Conservation (phyloP, 2,329 filamentous ascomycete species). For the Diplodia intermedia region DNA sequence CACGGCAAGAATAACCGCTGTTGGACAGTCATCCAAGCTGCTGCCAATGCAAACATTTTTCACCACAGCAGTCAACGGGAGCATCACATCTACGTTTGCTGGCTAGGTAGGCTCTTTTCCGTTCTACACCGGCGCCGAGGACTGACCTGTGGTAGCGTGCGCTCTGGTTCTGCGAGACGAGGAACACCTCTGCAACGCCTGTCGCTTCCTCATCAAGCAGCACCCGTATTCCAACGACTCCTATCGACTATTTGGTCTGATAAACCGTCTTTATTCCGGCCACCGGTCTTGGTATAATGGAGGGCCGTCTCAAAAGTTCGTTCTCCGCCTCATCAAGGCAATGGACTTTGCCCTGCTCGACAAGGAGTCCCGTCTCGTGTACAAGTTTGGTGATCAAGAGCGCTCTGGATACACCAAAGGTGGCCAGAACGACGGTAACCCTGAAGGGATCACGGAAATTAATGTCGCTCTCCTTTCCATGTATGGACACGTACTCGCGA, state of each 20-base stretch:
- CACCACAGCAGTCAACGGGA: slow-evolving; percentile 71
- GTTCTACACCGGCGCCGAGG: slow-evolving; percentile 26
- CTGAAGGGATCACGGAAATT: slow-evolving; percentile 56
- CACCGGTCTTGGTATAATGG: slow-evolving; percentile 75
- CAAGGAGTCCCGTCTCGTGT: slow-evolving; percentile 56
- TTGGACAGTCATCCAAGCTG: slow-evolving; percentile 80
- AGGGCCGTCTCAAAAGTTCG: slow-evolving; percentile 85
- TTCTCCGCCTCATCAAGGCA: slow-evolving; percentile 87
- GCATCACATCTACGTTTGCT: slow-evolving; percentile 77
- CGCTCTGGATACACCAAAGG: slow-evolving; percentile 49
- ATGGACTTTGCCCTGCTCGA: slow-evolving; percentile 75
- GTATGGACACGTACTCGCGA: slow-evolving; percentile 89
- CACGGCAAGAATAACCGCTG: slow-evolving; percentile 72
- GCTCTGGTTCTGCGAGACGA: slow-evolving; percentile 80
- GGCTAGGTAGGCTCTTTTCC: slow-evolving; percentile 64
- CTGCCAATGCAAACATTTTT: slow-evolving; percentile 82
- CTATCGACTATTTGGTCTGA: slow-evolving; percentile 80
- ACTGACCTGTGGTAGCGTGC: slow-evolving; percentile 65
- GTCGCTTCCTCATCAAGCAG: slow-evolving; percentile 84
- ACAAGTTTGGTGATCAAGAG: slow-evolving; percentile 49
- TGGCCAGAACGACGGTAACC: slow-evolving; percentile 48
- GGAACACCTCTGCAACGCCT: slow-evolving; percentile 75
- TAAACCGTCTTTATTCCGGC: slow-evolving; percentile 78
- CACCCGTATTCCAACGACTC: slow-evolving; percentile 80
- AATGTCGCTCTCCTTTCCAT: slow-evolving; percentile 85